phyloP scores from a whole-genome alignment of 176 grass and related monocot genomes.

The Avena sativa region DNA sequence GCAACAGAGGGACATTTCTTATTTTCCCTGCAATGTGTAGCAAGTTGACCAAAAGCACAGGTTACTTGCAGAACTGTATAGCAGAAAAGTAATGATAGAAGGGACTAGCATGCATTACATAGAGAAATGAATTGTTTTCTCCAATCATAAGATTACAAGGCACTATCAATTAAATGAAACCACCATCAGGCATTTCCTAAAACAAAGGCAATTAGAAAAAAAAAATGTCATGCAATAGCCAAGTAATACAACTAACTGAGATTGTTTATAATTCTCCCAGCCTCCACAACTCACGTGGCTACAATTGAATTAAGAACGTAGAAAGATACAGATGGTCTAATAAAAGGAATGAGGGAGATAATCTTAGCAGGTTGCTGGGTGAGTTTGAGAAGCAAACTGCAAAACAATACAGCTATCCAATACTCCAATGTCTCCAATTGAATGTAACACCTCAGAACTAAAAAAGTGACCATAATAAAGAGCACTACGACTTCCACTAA shows the following conservation, averaged over 20 bases:
- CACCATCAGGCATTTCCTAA: conserved; percentile 24
- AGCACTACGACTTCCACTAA: conserved; percentile 43
- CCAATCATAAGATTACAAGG: not conserved
- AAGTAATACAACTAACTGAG: conserved; percentile 11
- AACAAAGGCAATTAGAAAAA: conserved; percentile 21
- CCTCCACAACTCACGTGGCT: not conserved
- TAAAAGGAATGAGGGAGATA: conserved; percentile 7
- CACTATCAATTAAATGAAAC: conserved; percentile 28
- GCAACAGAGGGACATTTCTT: conserved; percentile 86
- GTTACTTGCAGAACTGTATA: conserved; percentile 26
- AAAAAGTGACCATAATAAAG: conserved; percentile 30
- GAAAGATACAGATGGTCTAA: not conserved
- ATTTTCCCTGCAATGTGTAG: conserved; percentile 61
- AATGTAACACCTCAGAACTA: conserved; percentile 29
- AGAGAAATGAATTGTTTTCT: conserved; percentile 19
- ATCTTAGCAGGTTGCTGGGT: not conserved
- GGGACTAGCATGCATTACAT: conserved; percentile 2
- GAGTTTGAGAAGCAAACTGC: conserved; percentile 3
- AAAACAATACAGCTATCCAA: conserved; percentile 26
- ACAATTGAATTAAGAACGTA: conserved; percentile 1
- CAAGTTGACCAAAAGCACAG: conserved; percentile 21
- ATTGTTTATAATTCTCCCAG: conserved; percentile 7
- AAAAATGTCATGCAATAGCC: not conserved
- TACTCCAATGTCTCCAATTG: conserved; percentile 13
- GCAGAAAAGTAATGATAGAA: conserved; percentile 34